Percentiles rank a stretch among this genome's conserved stretches.
Conservation (phyloP, 768 basidiomycete genomes). For the Arthromyces matolae region DNA sequence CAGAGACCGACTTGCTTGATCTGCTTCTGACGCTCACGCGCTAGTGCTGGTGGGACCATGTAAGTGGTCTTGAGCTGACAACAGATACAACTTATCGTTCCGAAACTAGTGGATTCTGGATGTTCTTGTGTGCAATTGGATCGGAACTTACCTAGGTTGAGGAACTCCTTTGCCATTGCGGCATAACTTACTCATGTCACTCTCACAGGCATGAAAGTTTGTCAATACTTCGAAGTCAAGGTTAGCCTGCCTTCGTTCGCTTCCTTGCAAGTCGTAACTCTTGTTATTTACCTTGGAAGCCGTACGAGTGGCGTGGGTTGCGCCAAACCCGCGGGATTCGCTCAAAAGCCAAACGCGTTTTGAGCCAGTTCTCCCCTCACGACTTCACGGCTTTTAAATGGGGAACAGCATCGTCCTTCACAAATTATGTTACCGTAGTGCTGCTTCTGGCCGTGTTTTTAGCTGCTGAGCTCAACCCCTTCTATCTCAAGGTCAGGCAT, state of each 20-base stretch:
- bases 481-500: constrained; percentile 73
- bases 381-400: constrained; percentile 88
- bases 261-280: constrained; percentile 1
- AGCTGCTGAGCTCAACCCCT: constrained; percentile 82
- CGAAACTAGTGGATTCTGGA: constrained; percentile 74
- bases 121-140: constrained; percentile 84
- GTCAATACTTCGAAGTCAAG: constrained; percentile 86
- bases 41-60: constrained; percentile 94
- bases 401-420: constrained; percentile 73
- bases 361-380: constrained; percentile 83
- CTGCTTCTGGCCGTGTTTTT: constrained; percentile 74
- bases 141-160: constrained; percentile 76
- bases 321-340: constrained; percentile 74
- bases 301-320: constrained; percentile 83
- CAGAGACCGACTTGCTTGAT: constrained; percentile 7
- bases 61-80: constrained; percentile 34
- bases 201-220: constrained; percentile 76
- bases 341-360: constrained; percentile 73
- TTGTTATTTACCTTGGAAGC: constrained; percentile 38
- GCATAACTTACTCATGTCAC: constrained; percentile 8
- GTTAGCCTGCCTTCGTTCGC: constrained; percentile 33
- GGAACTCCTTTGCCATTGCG: background rate
- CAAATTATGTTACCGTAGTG: constrained; percentile 73
- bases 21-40: constrained; percentile 16
- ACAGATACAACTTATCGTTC: constrained; percentile 10